Base-by-base conservation (phyloP, 2,329 filamentous ascomycete species). In the Diaporthe sp. region DNA sequence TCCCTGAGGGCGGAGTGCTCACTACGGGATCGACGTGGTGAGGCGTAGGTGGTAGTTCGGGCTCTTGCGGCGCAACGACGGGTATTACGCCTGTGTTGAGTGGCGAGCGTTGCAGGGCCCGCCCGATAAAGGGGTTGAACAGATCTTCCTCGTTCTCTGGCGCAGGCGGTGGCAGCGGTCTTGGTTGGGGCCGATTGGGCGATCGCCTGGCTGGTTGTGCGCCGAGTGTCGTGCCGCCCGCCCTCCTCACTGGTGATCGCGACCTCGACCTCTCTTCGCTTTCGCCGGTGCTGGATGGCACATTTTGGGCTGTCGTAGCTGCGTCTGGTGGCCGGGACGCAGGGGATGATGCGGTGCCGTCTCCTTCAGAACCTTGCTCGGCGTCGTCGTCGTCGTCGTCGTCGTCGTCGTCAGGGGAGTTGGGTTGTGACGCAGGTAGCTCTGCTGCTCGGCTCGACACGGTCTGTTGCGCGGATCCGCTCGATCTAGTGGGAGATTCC, bases 31-130 rank as follows among this genome's bases (percentile, higher is more conserved):
- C 90, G 2, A 83, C 84, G 63, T 88, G 84, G 39, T 85, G 85
- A 0, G 88, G 87, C 0, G 89, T 89, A 0, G 90, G 90, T 4
- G 92, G 92, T 7, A 94, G 85, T 63, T 93, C 91, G 1, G 92
- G 92, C 77, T 94, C 91, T 22, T 86, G 86, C n/a, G 80, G 76
- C 9, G 81, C 81, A 3, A 80, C 76, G 9, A 77, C 73, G 1
- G 82, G 81, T 0, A 83, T 76, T 2, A 82, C 81, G 8, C 80
- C 81, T 25, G 75, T 81, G n/a, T 63, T 61, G 37, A 78, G 84
- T 37, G 78, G 85, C 37, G 79, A 83, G 39, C 84, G 83, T 10
- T 81, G 82, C 32, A 85, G 72, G 1, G 78, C 79, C 12, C 83
- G 81, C 2, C 84, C 81, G 5, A 81, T 79, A 42, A 88, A 86